phyloP scores from a whole-genome alignment of 257 asterid genomes.

The Fraxinus excelsior region DNA sequence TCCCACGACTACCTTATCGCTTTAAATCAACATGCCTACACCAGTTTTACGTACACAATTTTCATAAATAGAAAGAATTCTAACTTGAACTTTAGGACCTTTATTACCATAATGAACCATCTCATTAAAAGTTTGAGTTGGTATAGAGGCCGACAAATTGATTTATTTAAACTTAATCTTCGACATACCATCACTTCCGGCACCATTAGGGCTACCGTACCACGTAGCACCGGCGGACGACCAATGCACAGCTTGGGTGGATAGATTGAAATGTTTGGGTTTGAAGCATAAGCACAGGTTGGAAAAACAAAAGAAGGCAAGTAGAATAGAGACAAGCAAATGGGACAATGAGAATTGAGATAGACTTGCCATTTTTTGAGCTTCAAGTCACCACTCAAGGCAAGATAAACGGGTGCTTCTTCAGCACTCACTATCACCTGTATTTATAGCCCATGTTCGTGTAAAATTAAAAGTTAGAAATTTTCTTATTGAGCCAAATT shows the following conservation, averaged over 20 bases:
- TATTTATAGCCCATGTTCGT: slow-evolving; percentile 18
- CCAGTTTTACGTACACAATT: too few species aligned
- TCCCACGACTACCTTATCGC: too few species aligned
- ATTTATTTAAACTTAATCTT: background rate
- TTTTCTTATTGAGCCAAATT: too few species aligned
- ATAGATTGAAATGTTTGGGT: slow-evolving; percentile 37
- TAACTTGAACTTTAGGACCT: background rate
- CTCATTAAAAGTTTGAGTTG: background rate
- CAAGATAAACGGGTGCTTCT: background rate
- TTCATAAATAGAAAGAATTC: background rate
- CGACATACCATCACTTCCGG: slow-evolving; percentile 68
- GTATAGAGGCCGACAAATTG: background rate
- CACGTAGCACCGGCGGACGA: slow-evolving; percentile 67
- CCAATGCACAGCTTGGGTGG: slow-evolving; percentile 45
- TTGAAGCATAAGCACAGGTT: slow-evolving; percentile 33
- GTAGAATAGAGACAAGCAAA: slow-evolving; percentile 20
- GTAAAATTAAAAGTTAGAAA: too few species aligned
- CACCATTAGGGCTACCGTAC: slow-evolving; percentile 75
- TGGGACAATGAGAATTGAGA: slow-evolving; percentile 7
- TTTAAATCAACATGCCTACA: too few species aligned
- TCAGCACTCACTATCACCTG: background rate
- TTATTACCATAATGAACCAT: too few species aligned
- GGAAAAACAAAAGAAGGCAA: slow-evolving; percentile 30
- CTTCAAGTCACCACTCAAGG: background rate
- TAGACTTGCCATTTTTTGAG: slow-evolving; percentile 21